A percentile compares a stretch with the other conserved stretches of the same genome.
These are phyloP conservation scores for Kodamaea fukazawae DNA, from an alignment of 805 yeast genomes.

Conservation along the genomic window DNA sequence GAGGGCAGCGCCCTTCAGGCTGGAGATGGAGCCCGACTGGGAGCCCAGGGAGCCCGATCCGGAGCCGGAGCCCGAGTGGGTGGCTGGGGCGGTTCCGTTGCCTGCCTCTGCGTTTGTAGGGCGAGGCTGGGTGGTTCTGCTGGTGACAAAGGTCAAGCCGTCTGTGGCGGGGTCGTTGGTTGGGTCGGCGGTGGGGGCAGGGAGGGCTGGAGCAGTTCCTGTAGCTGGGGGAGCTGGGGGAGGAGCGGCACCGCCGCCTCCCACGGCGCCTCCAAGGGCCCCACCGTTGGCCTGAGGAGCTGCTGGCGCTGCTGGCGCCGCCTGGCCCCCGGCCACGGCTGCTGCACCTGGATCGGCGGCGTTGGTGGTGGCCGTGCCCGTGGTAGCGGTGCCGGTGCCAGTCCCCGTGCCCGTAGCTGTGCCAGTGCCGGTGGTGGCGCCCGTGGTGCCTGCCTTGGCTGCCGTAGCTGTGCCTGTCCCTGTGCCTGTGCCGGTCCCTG, in stretches of 20 bases:
- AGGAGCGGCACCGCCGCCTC: constrained; percentile 8
- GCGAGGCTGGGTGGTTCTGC: constrained; percentile 27
- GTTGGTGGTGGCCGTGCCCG: constrained; percentile 15
- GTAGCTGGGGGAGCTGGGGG: constrained; percentile 13
- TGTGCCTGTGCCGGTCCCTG: constrained; percentile 17
- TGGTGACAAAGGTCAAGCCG: constrained; percentile 28
- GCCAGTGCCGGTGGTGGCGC: constrained; percentile 12
- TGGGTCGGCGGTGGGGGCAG: constrained; percentile 18
- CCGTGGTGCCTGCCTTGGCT: constrained; percentile 8
- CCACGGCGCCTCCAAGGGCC: constrained; percentile 6
- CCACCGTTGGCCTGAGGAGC: not conserved
- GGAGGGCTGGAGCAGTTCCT: constrained; percentile 13
- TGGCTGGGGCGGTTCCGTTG: constrained; percentile 6
- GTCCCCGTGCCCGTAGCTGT: constrained; percentile 14
- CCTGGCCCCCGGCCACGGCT: constrained; percentile 10
- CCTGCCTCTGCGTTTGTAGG: constrained; percentile 8
- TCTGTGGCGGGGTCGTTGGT: constrained; percentile 22
- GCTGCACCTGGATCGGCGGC: constrained; percentile 12
- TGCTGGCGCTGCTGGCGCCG: constrained; percentile 1
- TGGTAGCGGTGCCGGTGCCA: constrained; percentile 13
- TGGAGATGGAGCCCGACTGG: too few relatives aligned
- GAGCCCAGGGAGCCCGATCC: not conserved
- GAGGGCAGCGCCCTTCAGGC: not conserved
- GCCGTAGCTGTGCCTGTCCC: constrained; percentile 16
- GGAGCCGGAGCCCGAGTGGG: constrained; percentile 3